Percentiles rank a stretch among this genome's conserved stretches.
Conservation (phyloP, 1,284 basidiomycete species). For the Xerocomus subilludens region DNA sequence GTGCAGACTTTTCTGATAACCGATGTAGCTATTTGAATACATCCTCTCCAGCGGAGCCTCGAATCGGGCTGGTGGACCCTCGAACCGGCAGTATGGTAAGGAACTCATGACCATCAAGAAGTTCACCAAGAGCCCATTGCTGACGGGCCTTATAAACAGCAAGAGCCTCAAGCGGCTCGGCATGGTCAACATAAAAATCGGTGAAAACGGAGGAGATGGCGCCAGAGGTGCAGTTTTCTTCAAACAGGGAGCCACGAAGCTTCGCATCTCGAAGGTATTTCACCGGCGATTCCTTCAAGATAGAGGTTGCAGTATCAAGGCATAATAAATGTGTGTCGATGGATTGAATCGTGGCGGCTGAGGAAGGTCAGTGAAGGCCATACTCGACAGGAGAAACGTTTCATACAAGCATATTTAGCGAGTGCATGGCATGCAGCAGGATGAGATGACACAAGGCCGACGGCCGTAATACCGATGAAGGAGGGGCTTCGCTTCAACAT, state of each 20-base stretch:
- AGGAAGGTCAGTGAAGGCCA: too few species aligned
- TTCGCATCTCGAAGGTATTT: not conserved
- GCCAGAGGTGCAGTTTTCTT: not conserved
- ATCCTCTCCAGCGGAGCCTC: too few species aligned
- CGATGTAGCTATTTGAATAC: too few species aligned
- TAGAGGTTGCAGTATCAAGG: not conserved
- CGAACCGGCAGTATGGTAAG: not conserved
- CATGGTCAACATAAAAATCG: not conserved
- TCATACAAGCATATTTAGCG: too few species aligned
- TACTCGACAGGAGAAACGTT: too few species aligned
- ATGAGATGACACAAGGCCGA: not conserved
- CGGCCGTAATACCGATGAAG: too few species aligned
- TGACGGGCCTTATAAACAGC: not conserved
- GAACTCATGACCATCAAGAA: not conserved
- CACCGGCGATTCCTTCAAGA: not conserved
- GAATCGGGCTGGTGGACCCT: not conserved
- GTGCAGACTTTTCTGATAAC: too few species aligned
- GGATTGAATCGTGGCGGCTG: not conserved
- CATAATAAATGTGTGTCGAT: not conserved
- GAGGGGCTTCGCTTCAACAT: too few species aligned
- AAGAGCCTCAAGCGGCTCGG: not conserved
- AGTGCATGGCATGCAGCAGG: conserved; percentile 1
- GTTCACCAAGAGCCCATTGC: not conserved
- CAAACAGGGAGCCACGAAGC: too few species aligned
- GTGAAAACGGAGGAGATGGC: not conserved